A percentile compares a stretch with the other conserved stretches of the same genome.
Evolutionary conservation across 139 green algal genomes (phyloP).

Genomic region (Coelastrella sp.): DNA sequence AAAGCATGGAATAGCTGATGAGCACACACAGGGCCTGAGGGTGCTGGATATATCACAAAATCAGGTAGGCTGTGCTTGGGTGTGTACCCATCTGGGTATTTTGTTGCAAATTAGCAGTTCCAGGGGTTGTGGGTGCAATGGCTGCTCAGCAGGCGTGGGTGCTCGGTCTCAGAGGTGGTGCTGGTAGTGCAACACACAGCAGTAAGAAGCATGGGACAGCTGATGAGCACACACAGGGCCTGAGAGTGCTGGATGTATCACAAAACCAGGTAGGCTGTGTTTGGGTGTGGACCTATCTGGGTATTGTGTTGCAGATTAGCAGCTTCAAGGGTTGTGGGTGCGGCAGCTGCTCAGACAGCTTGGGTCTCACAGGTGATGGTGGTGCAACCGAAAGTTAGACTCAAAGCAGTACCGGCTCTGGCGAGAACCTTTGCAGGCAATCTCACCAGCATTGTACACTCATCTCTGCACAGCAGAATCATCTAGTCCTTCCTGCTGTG

Average conservation of each 20-base stretch:
- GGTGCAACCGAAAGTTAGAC: background rate
- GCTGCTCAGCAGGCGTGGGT: constrained; percentile 35
- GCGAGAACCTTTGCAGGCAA: too few relatives aligned
- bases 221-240: background rate
- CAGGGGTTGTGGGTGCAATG: background rate
- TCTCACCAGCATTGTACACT: too few relatives aligned
- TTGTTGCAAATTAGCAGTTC: too few relatives aligned
- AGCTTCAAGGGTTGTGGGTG: background rate
- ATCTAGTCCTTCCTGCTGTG: too few relatives aligned
- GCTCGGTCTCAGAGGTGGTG: background rate
- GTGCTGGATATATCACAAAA: constrained; percentile 26
- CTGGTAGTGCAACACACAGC: too few relatives aligned
- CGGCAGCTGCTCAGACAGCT: constrained; percentile 11
- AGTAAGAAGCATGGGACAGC: too few relatives aligned
- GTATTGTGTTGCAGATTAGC: too few relatives aligned
- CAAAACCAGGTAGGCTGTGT: constrained; percentile 15
- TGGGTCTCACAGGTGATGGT: background rate
- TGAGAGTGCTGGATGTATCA: constrained; percentile 11
- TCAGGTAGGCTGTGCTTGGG: background rate
- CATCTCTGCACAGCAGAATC: too few relatives aligned
- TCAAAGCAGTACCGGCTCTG: too few relatives aligned
- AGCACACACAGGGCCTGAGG: background rate
- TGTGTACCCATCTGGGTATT: too few relatives aligned
- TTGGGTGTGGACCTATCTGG: too few relatives aligned
- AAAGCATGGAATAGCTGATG: too few relatives aligned